Evolutionary conservation across 768 basidiomycete genomes (phyloP), one percentile per base, ranked within the genome.

Genomic region (Suillus tomentosus): DNA sequence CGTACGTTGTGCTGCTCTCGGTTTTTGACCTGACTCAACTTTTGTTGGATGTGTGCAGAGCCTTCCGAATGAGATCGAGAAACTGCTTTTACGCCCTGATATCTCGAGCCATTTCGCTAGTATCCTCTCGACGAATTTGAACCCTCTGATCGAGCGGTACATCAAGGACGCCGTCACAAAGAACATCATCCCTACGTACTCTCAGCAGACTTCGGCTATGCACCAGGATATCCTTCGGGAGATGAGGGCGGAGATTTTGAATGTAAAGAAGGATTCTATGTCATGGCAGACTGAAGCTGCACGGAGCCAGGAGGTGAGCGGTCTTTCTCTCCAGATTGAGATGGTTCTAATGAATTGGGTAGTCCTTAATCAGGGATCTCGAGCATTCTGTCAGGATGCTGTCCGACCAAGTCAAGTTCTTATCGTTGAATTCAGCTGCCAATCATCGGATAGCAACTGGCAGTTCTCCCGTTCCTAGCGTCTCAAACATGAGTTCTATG

Each of bases 271-370:
- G 56, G 94, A 95, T 71, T 80, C 94, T 55, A 86, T 87, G 62
- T 79, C 85, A 17, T 94, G 92, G 91, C 93, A 95, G 73, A 88
- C 81, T 51, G 92, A 94, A 61, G 82, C 90, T 1, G 81, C 92
- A 57, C 84, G 90, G 55, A 85, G 81, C 42, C 91, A 95, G 71
- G 93, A 95, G 83, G 92, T 92, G 66, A 39, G 84, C 76, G 2
- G 5, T 51, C 27, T 55, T 14, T 51, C 2, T 45, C 58, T 45
- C 57, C 10, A 14, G 8, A 22, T 31, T 15, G 50, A 42, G 7
- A 17, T 68, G 50, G 68, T 62, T 61, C 65, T 66, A 24, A 65
- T 59, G 64, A 27, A 15, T 51, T 39, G 39, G 55, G 15, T 64
- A 94, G 92, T 79, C 85, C 36, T 79, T 89, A 31, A 90, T 95